phyloP scores from a whole-genome alignment of 2,329 filamentous ascomycete species.

The Macrophomina pseudophaseolina region DNA sequence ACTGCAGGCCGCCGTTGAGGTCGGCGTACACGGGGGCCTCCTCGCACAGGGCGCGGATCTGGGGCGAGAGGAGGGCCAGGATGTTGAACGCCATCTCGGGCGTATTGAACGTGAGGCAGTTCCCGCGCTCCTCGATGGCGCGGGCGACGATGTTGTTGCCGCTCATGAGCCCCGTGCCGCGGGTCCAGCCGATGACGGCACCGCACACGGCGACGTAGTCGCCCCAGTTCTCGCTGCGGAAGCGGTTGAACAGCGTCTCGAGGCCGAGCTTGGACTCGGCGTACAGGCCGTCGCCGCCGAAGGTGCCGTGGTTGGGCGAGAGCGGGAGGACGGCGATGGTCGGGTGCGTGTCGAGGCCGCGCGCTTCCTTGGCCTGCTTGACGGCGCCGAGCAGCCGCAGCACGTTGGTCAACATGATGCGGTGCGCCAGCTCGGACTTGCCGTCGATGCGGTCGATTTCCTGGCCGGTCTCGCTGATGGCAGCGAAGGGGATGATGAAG shows the following conservation, averaged over 20 bases:
- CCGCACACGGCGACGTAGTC: slow-evolving; percentile 49
- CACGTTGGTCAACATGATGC: slow-evolving; percentile 48
- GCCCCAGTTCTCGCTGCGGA: slow-evolving; percentile 45
- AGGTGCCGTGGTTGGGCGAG: slow-evolving; percentile 52
- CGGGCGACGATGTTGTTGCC: slow-evolving; percentile 49
- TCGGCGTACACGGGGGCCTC: neutral
- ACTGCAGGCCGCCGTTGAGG: neutral
- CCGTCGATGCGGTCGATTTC: slow-evolving; percentile 44
- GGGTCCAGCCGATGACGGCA: slow-evolving; percentile 53
- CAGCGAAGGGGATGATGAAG: slow-evolving; percentile 51
- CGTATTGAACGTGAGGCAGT: slow-evolving; percentile 43
- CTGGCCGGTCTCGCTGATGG: slow-evolving; percentile 44
- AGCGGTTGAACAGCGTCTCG: slow-evolving; percentile 44
- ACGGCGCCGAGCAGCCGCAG: slow-evolving; percentile 46
- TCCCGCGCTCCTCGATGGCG: slow-evolving; percentile 43
- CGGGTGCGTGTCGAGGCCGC: slow-evolving; percentile 30
- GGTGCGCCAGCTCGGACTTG: slow-evolving; percentile 46
- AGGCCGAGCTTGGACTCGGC: slow-evolving; percentile 52
- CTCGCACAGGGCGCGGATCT: neutral
- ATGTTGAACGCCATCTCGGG: slow-evolving; percentile 52
- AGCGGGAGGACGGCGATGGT: slow-evolving; percentile 46
- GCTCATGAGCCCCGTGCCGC: slow-evolving; percentile 52
- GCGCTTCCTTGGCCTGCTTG: slow-evolving; percentile 38
- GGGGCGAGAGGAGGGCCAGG: neutral
- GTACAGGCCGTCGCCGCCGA: slow-evolving; percentile 53